These are phyloP conservation scores for Aaosphaeria pasadenensis DNA, from an alignment of 2,329 filamentous ascomycete genomes.

Conservation along the genomic window DNA sequence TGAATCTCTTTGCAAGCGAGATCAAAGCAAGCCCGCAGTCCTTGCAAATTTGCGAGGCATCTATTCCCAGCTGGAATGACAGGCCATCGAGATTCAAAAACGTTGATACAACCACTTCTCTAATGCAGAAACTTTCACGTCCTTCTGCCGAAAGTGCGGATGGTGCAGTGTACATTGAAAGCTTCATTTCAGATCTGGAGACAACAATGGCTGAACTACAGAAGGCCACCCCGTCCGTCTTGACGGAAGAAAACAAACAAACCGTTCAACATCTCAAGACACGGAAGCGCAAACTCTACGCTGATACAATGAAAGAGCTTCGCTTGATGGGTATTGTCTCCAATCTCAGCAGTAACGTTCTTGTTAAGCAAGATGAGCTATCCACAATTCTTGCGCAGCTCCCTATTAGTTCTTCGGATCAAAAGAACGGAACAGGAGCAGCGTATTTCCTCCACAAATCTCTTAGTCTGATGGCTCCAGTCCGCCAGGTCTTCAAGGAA, in stretches of 20 bases:
- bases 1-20: background rate
- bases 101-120: slow-evolving; percentile 63
- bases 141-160: slow-evolving; percentile 54
- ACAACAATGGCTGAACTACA: slow-evolving; percentile 70
- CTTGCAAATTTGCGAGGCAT: slow-evolving; percentile 17
- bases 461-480: slow-evolving; percentile 67
- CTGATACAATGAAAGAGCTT: slow-evolving; percentile 79
- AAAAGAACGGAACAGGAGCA: slow-evolving; percentile 37
- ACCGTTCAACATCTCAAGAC: slow-evolving; percentile 84
- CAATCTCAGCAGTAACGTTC: slow-evolving; percentile 71
- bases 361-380: slow-evolving; percentile 71
- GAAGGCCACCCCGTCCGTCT: slow-evolving; percentile 74
- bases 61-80: slow-evolving; percentile 30
- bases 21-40: slow-evolving; percentile 11
- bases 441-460: slow-evolving; percentile 78
- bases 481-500: slow-evolving; percentile 64
- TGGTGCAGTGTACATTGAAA: slow-evolving; percentile 59
- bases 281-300: slow-evolving; percentile 84
- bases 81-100: slow-evolving; percentile 68
- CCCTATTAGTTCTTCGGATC: slow-evolving; percentile 13
- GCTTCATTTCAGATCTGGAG: slow-evolving; percentile 67
- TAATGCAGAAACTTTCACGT: slow-evolving; percentile 66
- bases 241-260: slow-evolving; percentile 85
- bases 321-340: slow-evolving; percentile 86
- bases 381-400: slow-evolving; percentile 64